These are phyloP conservation scores for Puccinia brachypodii DNA, from an alignment of 1,284 basidiomycete species.

Conservation along the genomic window DNA sequence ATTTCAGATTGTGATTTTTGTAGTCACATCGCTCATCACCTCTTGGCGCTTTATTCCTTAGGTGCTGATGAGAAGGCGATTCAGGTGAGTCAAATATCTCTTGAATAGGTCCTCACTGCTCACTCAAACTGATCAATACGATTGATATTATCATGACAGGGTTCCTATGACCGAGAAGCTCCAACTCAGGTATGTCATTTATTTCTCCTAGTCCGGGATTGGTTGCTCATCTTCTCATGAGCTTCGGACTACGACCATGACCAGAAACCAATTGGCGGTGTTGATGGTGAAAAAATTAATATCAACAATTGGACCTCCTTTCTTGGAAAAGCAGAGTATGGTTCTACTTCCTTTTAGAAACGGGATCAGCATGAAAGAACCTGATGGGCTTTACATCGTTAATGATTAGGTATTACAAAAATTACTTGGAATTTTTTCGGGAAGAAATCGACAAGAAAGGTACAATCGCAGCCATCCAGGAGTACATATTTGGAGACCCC, in stretches of 20 bases:
- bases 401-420: constrained; percentile 17
- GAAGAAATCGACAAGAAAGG: constrained; percentile 16
- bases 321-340: constrained; percentile 19
- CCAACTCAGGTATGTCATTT: constrained; percentile 13
- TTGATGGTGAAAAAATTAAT: constrained; percentile 16
- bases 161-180: constrained; percentile 24
- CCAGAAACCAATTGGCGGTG: constrained; percentile 20
- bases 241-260: neutral
- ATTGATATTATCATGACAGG: neutral
- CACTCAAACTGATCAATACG: neutral
- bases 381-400: neutral
- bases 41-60: constrained; percentile 33
- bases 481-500: constrained; percentile 17
- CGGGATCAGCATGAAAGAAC: too few relatives aligned
- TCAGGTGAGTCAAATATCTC: constrained; percentile 21
- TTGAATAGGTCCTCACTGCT: neutral
- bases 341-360: neutral
- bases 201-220: neutral
- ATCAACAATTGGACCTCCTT: constrained; percentile 25
- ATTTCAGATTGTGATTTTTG: neutral
- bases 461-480: constrained; percentile 1
- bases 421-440: constrained; percentile 26
- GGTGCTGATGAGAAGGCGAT: constrained; percentile 18
- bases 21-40: constrained; percentile 44
- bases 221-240: neutral